These are phyloP conservation scores for Cercospora janseana DNA, from an alignment of 2,329 filamentous ascomycete genomes.

Conservation along the genomic window DNA sequence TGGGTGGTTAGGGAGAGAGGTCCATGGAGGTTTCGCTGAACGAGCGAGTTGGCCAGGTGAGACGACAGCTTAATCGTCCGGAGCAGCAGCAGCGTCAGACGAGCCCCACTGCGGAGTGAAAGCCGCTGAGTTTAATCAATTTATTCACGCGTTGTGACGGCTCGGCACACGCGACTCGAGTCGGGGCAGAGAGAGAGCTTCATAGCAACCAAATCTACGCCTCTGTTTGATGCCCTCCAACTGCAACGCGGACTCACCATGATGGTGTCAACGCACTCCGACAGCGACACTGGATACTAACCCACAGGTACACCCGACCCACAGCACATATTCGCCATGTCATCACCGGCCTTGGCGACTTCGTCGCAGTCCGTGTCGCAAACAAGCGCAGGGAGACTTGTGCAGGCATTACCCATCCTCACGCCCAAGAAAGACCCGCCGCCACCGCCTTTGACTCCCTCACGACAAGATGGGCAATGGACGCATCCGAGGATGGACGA, in stretches of 20 bases:
- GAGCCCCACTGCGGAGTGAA: background rate
- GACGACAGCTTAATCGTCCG: background rate
- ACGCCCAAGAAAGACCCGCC: conserved; percentile 24
- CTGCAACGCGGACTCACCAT: background rate
- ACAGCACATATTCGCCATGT: conserved; percentile 23
- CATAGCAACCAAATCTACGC: conserved; percentile 3
- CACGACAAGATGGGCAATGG: conserved; percentile 62
- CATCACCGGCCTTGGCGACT: conserved; percentile 27
- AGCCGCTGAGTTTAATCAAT: no score
- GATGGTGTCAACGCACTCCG: background rate
- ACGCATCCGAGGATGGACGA: conserved; percentile 84
- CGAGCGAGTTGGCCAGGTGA: background rate
- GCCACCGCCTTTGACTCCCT: conserved; percentile 42
- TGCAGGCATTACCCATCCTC: conserved; percentile 6
- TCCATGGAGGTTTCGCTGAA: conserved; percentile 1
- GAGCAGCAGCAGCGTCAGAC: background rate
- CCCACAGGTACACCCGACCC: conserved; percentile 1
- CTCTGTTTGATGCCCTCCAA: background rate
- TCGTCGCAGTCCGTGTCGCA: conserved; percentile 16
- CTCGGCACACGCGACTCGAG: no score
- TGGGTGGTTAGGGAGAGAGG: background rate
- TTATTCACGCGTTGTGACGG: no score
- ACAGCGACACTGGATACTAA: background rate
- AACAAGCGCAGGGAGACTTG: conserved; percentile 14
- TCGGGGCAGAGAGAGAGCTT: background rate